Evolutionary conservation across 1,284 basidiomycete genomes (phyloP).

Genomic region (Microbotryum violaceum): DNA sequence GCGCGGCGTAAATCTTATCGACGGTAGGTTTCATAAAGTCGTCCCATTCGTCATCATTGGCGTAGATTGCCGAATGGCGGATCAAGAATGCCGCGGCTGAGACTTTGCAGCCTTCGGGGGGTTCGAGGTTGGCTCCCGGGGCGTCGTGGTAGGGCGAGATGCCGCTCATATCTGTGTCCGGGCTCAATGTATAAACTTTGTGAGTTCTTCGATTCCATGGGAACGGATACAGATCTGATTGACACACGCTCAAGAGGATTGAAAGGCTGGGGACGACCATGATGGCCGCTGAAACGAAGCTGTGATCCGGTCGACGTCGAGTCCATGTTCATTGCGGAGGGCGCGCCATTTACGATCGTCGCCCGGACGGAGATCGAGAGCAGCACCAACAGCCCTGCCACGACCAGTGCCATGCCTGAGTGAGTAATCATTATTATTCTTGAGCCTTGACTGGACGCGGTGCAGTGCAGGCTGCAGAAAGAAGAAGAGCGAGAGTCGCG

Average conservation of each 20-base stretch:
- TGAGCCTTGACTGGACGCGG: too few relatives aligned
- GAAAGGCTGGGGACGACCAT: background rate
- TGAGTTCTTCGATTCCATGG: too few relatives aligned
- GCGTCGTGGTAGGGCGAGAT: slow-evolving; percentile 35
- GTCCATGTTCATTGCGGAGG: too few relatives aligned
- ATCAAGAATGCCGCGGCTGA: slow-evolving; percentile 32
- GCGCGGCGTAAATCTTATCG: slow-evolving; percentile 35
- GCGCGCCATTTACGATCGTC: too few relatives aligned
- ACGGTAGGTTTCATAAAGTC: slow-evolving; percentile 45
- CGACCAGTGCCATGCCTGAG: too few relatives aligned
- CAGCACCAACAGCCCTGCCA: too few relatives aligned
- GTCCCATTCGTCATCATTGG: slow-evolving; percentile 45
- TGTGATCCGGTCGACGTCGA: too few relatives aligned
- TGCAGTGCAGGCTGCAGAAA: too few relatives aligned
- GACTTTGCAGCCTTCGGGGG: slow-evolving; percentile 33
- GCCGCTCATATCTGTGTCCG: slow-evolving; percentile 18
- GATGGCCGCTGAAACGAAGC: too few relatives aligned
- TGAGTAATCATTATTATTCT: too few relatives aligned
- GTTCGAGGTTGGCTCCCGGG: slow-evolving; percentile 25
- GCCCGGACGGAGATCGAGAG: too few relatives aligned
- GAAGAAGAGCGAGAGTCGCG: too few relatives aligned
- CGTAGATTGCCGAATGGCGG: slow-evolving; percentile 43
- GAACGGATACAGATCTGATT: background rate
- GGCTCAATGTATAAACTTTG: background rate
- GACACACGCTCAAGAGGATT: slow-evolving; percentile 20